Base-by-base conservation (phyloP, 129 eudicot genomes). In the Gnaphalium uliginosum region DNA sequence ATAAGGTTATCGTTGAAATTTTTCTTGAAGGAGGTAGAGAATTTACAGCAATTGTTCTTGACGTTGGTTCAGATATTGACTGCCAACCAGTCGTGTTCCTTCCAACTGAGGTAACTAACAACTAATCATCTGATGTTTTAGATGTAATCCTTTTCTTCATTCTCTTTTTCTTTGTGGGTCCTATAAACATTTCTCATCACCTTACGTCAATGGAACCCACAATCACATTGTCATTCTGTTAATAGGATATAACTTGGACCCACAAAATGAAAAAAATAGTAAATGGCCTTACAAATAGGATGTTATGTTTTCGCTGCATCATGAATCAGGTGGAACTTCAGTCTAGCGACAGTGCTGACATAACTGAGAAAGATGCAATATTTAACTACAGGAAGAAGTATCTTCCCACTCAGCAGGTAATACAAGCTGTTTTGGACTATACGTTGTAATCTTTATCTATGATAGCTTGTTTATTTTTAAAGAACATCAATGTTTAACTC, bases 391-490 rank as follows among this genome's bases (percentile, higher is more conserved):
- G 98, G 43, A 67, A 92, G 76, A 92, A 92, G 68, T 92, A 92
- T 86, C 96, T 92, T 58, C 98, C 98, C 15, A 92, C 98, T 21
- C 98, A 85, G 69, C 98, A 92, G 94, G 98, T 92, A 80, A 9
- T 15, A 24, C 21, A 68, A 71, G 18, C 5, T 25, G 29, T 57
- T 76, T 74, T 37, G 11, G 51, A n/a, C 39, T 79, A 54, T 35
- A 25, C 23, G 14, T 73, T 57, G 13, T 60, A 76, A 41, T 69
- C 39, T 75, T 17, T 43, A 26, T 41, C 61, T 66, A 50, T n/a
- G 53, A 33, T 72, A 22, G 43, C 21, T 8, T 32, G 68, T 66
- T 62, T 1, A 58, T 50, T 10, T 3, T 53, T 32, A 29, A 30
- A 35, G 3, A 60, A 21, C 64, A 21, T 61, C 50, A 30, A n/a